phyloP scores from a whole-genome alignment of 2,329 filamentous ascomycete genomes.

The Ilyonectria destructans region DNA sequence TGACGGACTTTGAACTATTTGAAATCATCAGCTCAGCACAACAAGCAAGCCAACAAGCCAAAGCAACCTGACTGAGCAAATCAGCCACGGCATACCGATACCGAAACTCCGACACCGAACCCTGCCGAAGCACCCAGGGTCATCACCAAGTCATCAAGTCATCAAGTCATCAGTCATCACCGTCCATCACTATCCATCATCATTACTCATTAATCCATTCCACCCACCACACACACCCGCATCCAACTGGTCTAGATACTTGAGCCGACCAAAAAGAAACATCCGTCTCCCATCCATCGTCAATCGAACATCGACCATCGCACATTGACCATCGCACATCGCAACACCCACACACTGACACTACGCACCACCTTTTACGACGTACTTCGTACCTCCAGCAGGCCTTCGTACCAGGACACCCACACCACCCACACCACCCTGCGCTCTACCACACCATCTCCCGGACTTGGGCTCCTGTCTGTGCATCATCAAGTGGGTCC shows the following conservation, averaged over 20 bases:
- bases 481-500: conserved; percentile 37
- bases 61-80: neutral
- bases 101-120: conserved; percentile 17
- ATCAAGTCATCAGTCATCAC: conserved; percentile 25
- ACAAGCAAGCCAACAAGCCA: neutral
- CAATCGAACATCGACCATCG: conserved; percentile 11
- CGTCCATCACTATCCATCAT: conserved; percentile 24
- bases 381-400: conserved; percentile 3
- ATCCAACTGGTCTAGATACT: neutral
- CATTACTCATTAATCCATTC: conserved; percentile 23
- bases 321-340: conserved; percentile 17
- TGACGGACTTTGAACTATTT: conserved; percentile 20
- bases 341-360: conserved; percentile 24
- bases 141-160: conserved; percentile 11
- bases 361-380: neutral
- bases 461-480: conserved; percentile 29
- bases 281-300: conserved; percentile 1
- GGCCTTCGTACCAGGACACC: conserved; percentile 18
- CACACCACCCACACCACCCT: conserved; percentile 21
- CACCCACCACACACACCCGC: conserved; percentile 6
- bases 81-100: conserved; percentile 8
- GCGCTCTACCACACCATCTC: conserved; percentile 23
- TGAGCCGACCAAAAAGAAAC: conserved; percentile 1
- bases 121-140: conserved; percentile 27
- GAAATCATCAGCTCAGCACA: conserved; percentile 28